A percentile compares a stretch with the other conserved stretches of the same genome.
Evolutionary conservation across 768 basidiomycete genomes (phyloP).

Genomic region (Clavaria fumosa): DNA sequence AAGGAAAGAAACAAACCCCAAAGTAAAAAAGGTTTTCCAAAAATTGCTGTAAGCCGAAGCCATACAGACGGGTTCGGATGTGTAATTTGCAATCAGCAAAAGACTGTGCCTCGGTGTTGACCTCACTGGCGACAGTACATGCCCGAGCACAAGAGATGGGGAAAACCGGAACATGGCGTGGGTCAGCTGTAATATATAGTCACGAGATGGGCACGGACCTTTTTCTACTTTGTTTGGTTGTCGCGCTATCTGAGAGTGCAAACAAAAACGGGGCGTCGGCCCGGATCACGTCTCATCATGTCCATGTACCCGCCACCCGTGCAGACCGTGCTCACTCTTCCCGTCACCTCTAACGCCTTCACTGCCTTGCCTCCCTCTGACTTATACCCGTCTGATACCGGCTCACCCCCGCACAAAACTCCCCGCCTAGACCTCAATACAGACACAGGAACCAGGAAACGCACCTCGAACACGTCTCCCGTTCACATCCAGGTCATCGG

Average conservation of each 20-base stretch:
- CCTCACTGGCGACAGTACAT: conserved; percentile 93
- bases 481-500: conserved; percentile 15
- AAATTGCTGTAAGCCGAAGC: conserved; percentile 87
- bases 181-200: no score
- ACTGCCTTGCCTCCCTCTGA: conserved; percentile 25
- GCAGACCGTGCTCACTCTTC: conserved; percentile 30
- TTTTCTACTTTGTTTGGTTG: no score
- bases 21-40: conserved; percentile 40
- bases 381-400: conserved; percentile 24
- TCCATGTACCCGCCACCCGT: no score
- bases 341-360: conserved; percentile 37
- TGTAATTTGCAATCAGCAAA: conserved; percentile 96
- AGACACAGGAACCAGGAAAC: conserved; percentile 45
- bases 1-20: conserved; percentile 3
- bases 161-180: no score
- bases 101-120: conserved; percentile 90
- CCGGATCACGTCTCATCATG: no score
- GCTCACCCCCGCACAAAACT: conserved; percentile 51
- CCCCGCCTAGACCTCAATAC: conserved; percentile 59
- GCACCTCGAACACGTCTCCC: no score
- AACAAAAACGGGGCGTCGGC: no score
- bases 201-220: no score
- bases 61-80: conserved; percentile 88
- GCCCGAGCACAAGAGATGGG: conserved; percentile 86
- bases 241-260: no score